Evolutionary conservation across 2,329 filamentous ascomycete genomes (phyloP).

Genomic region (Trichophyton schoenleinii): DNA sequence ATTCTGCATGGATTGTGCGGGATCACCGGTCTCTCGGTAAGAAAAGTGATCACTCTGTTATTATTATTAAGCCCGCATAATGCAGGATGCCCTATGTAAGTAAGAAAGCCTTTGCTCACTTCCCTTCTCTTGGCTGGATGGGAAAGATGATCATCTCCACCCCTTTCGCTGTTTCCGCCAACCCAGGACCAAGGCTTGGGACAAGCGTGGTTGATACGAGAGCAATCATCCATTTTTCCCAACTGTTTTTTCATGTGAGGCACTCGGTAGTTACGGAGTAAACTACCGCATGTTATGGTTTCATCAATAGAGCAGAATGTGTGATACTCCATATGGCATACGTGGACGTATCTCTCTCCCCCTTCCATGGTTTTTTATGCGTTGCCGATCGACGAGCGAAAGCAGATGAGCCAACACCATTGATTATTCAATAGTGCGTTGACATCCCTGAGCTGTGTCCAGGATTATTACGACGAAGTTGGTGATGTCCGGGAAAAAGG

Average conservation of each 20-base stretch:
- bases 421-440: not conserved
- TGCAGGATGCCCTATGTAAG: conserved; percentile 3
- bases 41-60: conserved; percentile 4
- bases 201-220: conserved; percentile 2
- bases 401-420: not conserved
- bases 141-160: not conserved
- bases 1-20: conserved; percentile 1
- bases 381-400: not conserved
- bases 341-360: not conserved
- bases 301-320: not conserved
- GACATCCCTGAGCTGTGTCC: not conserved
- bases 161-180: not conserved
- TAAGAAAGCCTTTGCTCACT: not conserved
- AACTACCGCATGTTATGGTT: not conserved
- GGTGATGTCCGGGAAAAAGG: not conserved
- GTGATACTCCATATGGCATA: not conserved
- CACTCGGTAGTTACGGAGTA: too few relatives aligned
- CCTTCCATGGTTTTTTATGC: not conserved
- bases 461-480: not conserved
- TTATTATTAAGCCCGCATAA: conserved; percentile 1
- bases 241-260: not conserved
- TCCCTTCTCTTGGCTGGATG: not conserved
- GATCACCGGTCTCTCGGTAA: conserved; percentile 5
- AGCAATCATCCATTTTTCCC: not conserved
- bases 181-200: not conserved